phyloP scores from a whole-genome alignment of 371 early-diverging fungal species.

The Rhizopus microsporus region DNA sequence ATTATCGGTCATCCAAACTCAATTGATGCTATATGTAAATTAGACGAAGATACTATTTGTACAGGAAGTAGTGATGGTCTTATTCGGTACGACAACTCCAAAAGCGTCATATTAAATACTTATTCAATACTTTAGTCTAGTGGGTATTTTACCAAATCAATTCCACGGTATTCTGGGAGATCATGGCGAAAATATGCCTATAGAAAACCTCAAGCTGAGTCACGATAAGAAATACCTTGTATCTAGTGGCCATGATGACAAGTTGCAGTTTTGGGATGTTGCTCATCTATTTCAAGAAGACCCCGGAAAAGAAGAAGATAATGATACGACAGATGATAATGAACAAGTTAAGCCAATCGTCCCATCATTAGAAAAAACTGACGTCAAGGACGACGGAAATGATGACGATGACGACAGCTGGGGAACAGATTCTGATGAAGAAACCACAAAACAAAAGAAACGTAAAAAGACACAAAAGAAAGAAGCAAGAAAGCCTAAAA shows the following conservation, averaged over 20 bases:
- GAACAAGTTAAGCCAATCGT: conserved; percentile 12
- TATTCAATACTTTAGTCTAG: conserved; percentile 42
- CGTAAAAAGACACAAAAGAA: conserved; percentile 27
- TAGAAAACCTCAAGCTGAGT: conserved; percentile 72
- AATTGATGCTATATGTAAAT: conserved; percentile 77
- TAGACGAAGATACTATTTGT: conserved; percentile 76
- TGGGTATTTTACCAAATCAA: conserved; percentile 84
- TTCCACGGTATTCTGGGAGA: conserved; percentile 83
- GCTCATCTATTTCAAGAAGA: conserved; percentile 47
- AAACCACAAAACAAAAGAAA: conserved; percentile 20
- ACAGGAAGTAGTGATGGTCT: conserved; percentile 89
- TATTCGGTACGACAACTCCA: conserved; percentile 9
- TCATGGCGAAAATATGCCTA: conserved; percentile 79
- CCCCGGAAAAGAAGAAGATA: conserved; percentile 23
- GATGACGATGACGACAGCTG: conserved; percentile 21
- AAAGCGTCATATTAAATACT: conserved; percentile 2
- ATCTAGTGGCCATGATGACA: conserved; percentile 81
- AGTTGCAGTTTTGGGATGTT: conserved; percentile 83
- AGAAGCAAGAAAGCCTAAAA: conserved; percentile 14
- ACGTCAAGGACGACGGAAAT: conserved; percentile 12
- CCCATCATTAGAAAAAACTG: conserved; percentile 27
- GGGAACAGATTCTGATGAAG: conserved; percentile 30
- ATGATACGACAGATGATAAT: conserved; percentile 22
- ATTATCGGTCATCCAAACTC: conserved; percentile 84
- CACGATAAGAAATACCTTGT: conserved; percentile 67